phyloP scores from a whole-genome alignment of 371 early-diverging fungal genomes.

The Sporodiniella umbellata region DNA sequence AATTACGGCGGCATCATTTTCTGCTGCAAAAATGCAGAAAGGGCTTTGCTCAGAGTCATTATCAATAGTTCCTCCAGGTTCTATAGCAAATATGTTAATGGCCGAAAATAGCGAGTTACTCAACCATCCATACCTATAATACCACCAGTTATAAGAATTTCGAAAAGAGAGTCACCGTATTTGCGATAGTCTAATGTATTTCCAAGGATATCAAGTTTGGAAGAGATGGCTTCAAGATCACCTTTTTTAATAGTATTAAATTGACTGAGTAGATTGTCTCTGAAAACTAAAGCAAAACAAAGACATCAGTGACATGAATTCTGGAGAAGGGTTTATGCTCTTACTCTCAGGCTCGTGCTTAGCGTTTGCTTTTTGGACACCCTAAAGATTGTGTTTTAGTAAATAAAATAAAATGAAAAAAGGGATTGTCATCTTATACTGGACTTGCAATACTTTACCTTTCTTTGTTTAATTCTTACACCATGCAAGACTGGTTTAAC shows the following conservation, averaged over 20 bases:
- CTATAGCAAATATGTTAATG: conserved; percentile 32
- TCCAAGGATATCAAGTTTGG: conserved; percentile 77
- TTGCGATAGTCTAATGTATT: conserved; percentile 90
- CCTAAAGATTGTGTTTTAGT: too few relatives aligned
- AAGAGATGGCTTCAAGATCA: conserved; percentile 68
- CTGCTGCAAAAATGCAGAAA: conserved; percentile 80
- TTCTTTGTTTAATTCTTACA: conserved; percentile 81
- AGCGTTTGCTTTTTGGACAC: conserved; percentile 81
- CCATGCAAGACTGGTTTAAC: conserved; percentile 75
- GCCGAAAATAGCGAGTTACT: neutral
- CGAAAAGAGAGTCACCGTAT: conserved; percentile 92
- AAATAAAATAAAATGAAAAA: conserved; percentile 1
- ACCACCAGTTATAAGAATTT: conserved; percentile 88
- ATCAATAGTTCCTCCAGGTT: conserved; percentile 87
- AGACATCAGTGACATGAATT: too few relatives aligned
- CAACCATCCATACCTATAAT: conserved; percentile 63
- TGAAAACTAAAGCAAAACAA: conserved; percentile 51
- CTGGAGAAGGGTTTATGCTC: too few relatives aligned
- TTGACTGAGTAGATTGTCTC: conserved; percentile 69
- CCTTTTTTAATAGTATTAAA: conserved; percentile 58
- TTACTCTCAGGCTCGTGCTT: conserved; percentile 83
- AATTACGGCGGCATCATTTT: conserved; percentile 68
- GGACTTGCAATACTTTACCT: conserved; percentile 32
- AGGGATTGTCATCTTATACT: neutral
- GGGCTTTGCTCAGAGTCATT: conserved; percentile 79